Base-by-base conservation (phyloP, 164 flowering plant species). In the Liriodendron chinense region DNA sequence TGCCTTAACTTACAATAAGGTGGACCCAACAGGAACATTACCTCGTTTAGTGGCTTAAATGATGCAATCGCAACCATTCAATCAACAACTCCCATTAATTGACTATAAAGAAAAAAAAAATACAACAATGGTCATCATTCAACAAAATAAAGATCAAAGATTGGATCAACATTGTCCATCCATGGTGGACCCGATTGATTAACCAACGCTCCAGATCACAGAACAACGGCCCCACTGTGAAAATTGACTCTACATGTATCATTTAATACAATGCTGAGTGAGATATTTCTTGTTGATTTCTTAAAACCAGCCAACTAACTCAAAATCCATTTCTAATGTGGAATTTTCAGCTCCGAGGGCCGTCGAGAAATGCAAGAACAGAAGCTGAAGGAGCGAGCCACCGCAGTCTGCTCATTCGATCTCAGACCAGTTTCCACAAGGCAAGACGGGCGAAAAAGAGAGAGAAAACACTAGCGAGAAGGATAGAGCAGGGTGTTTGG, bases 281-380 rank as follows among this genome's bases (percentile, higher is more conserved):
- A 26, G n/a, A 25, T 1, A 4, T 24, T 74, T 18, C 25, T 25
- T 22, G n/a, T 74, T 26, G 18, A 47, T 25, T 67, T 50, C 9
- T 61, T 2, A 64, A 64, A 64, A 64, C 24, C 16, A 64, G 24
- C 12, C 65, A 65, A 69, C 65, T 43, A 13, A 74, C 18, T 71
- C 9, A 48, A 34, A 34, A 34, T 64, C 22, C n/a, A 23, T 24
- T 50, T 23, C 9, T 53, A 18, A 23, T 1, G 22, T n/a, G n/a
- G 43, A 34, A 34, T 76, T 72, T 86, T 75, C 92, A 90, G 94
- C 94, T 63, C 94, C 92, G 74, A 89, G 90, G 74, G 91, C 92
- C 10, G 84, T 90, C 81, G 92, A 87, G 80, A 90, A 89, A 74
- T 86, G 94, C 86, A 90, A 89, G 86, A 90, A 82, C 89, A 86